phyloP scores from a whole-genome alignment of 371 early-diverging fungal genomes.

The Amoeboaphelidium protococcarum region DNA sequence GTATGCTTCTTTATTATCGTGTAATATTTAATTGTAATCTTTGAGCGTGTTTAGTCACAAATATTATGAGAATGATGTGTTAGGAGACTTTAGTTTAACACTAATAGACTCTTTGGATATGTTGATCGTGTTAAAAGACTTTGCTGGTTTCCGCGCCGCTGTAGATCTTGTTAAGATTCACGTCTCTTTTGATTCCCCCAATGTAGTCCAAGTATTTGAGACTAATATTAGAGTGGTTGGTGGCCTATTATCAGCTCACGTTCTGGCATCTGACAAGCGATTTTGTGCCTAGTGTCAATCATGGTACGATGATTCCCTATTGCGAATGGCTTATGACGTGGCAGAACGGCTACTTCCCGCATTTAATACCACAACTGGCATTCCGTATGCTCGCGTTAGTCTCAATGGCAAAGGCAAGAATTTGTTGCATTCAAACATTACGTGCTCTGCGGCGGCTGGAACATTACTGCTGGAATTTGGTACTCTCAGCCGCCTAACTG shows the following conservation, averaged over 20 bases:
- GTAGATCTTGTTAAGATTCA: conserved; percentile 27
- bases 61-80: conserved; percentile 53
- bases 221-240: conserved; percentile 72
- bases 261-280: conserved; percentile 41
- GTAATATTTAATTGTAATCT: conserved; percentile 2
- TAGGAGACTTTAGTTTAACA: conserved; percentile 72
- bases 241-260: conserved; percentile 56
- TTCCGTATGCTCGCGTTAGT: conserved; percentile 57
- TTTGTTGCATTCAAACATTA: conserved; percentile 18
- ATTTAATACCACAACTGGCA: conserved; percentile 50
- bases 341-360: conserved; percentile 70
- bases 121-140: conserved; percentile 47
- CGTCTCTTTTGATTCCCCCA: conserved; percentile 42
- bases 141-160: conserved; percentile 34
- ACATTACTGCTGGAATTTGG: conserved; percentile 87
- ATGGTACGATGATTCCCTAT: conserved; percentile 24
- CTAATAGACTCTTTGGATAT: conserved; percentile 70
- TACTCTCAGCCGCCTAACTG: conserved; percentile 53
- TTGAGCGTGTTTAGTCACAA: conserved; percentile 13
- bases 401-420: neutral
- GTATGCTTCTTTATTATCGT: conserved; percentile 14
- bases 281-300: conserved; percentile 18
- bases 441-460: conserved; percentile 78
- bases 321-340: conserved; percentile 46
- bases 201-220: conserved; percentile 80